Conservation (phyloP, 2,329 filamentous ascomycete genomes). For the Sporothrix brunneoviolacea region DNA sequence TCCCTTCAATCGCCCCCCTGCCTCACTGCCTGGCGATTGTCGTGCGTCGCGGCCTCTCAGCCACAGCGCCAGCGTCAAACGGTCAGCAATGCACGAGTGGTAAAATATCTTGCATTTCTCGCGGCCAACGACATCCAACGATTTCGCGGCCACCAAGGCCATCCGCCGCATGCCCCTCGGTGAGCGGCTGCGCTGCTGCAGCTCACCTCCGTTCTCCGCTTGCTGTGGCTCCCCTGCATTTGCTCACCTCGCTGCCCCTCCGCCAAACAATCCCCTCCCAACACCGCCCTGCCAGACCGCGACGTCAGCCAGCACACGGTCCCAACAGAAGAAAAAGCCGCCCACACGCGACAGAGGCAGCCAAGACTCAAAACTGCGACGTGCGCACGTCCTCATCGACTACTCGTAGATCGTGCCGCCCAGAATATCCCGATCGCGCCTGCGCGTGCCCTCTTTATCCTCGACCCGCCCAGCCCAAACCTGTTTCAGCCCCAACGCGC, state of each 20-base stretch:
- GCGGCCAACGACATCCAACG: background rate
- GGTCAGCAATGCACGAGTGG: too few species aligned
- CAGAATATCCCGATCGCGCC: background rate
- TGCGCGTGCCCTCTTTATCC: background rate
- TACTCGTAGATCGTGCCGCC: background rate
- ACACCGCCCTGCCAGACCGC: too few species aligned
- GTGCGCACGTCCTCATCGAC: slow-evolving; percentile 1
- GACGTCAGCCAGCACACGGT: too few species aligned
- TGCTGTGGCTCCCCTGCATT: too few species aligned
- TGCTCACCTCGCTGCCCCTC: too few species aligned
- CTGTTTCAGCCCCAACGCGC: slow-evolving; percentile 9
- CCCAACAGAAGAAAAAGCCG: background rate
- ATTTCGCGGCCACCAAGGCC: background rate
- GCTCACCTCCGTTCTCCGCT: too few species aligned
- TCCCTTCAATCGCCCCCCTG: too few species aligned
- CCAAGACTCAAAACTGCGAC: background rate
- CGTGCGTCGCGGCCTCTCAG: slow-evolving; percentile 5
- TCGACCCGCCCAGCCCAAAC: slow-evolving; percentile 5
- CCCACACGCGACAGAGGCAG: background rate
- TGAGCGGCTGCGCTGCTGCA: too few species aligned
- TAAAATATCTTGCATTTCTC: too few species aligned
- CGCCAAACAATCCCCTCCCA: too few species aligned
- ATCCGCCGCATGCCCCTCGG: background rate
- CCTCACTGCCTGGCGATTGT: too few species aligned
- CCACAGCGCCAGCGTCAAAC: background rate